phyloP scores from a whole-genome alignment of 2,329 filamentous ascomycete species.

The Cadophora sp. region DNA sequence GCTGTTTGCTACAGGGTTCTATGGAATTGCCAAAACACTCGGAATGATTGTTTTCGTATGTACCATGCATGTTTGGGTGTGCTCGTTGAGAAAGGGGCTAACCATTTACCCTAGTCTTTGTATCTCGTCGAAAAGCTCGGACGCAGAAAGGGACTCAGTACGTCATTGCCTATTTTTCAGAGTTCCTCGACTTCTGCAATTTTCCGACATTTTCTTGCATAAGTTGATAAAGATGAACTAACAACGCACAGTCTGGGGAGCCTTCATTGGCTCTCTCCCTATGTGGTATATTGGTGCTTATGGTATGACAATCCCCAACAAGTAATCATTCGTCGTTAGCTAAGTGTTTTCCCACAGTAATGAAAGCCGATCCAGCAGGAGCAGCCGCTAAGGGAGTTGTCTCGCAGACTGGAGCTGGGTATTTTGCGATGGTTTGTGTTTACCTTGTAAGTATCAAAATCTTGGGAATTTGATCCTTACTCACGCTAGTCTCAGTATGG shows the following conservation, averaged over 20 bases:
- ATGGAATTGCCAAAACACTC: conserved; percentile 60
- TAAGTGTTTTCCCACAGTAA: not conserved
- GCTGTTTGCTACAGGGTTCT: conserved; percentile 62
- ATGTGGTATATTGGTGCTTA: conserved; percentile 53
- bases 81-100: not conserved
- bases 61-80: not conserved
- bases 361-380: conserved; percentile 16
- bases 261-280: conserved; percentile 49
- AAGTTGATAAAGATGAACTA: not conserved
- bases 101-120: conserved; percentile 37
- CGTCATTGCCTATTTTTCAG: not conserved
- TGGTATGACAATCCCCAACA: not conserved
- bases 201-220: not conserved
- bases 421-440: conserved; percentile 27
- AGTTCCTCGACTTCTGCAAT: too few species aligned
- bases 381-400: conserved; percentile 50
- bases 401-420: conserved; percentile 17
- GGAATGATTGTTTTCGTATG: conserved; percentile 59
- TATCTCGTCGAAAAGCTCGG: conserved; percentile 50
- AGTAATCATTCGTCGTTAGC: not conserved
- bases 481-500: conserved; percentile 20
- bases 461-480: not conserved
- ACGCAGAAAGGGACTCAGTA: conserved; percentile 47
- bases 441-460: conserved; percentile 22
- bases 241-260: conserved; percentile 44